Evolutionary conservation across 2,329 filamentous ascomycete species (phyloP), one percentile per base, ranked within the genome.

Genomic region (Salinomyces thailandicus): DNA sequence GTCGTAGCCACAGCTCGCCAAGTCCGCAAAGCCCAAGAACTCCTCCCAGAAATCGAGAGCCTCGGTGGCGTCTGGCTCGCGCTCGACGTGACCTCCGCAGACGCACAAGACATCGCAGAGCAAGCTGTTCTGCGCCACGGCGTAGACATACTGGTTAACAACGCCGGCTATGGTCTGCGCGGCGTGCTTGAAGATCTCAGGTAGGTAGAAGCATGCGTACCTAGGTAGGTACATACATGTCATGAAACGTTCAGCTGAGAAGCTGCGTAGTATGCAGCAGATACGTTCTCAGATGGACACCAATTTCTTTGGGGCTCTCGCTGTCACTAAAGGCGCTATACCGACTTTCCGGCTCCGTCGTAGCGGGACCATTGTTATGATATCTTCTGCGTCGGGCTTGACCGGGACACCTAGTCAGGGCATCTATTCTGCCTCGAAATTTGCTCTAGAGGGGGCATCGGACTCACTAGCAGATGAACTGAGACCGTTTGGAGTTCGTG

Each of bases 371-470:
- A 51, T 51, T 16, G 39, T 51, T 11, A 48, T 48, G 36, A 45
- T 51, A 16, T 48, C 47, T 8, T 43, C 37, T 31, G 42, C 43
- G n/a, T 38, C 39, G 3, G 48, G 41, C n/a, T 29, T 46, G 18
- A 38, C 36, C n/a, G 47, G 45, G 20, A 38, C 40, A 7, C 41
- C 47, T 4, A 35, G 33, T 12, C 41, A 36, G 17, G 36, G 42
- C 29, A 31, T 49, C 17, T 50, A 50, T 35, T 44, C 44, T 7
- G 46, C 44, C 18, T 39, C 33, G 33, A 67, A 68, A 36, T 61
- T 58, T 15, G 64, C 60, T 0, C 48, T 67, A 1, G 64, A 67
- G 42, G 62, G 57, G 1, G 26, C 59, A 11, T 60, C 59, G 0
- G 63, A 66, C 37, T 48, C 58, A 0, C 44, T 67, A 1, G 50